Evolutionary conservation across 768 basidiomycete species (phyloP), one percentile per base, ranked within the genome.

Genomic region (Mycena albidolilacea): DNA sequence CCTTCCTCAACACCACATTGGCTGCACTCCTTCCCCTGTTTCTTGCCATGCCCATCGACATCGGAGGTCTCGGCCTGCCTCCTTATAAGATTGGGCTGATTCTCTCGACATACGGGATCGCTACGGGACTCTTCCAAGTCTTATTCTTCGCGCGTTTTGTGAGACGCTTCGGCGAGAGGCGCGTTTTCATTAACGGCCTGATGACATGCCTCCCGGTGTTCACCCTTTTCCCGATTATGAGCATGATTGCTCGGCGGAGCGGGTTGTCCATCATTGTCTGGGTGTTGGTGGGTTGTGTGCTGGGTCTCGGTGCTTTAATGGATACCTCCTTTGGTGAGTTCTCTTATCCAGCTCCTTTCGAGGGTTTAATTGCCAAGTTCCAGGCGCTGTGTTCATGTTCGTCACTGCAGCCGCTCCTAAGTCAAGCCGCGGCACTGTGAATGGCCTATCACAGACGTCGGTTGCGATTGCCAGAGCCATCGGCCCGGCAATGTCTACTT

Each of bases 11-110:
- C 46, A 63, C 21, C 46, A 35, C 23, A 30, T 8, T 64, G 19
- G n/a, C 23, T 62, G 86, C 91, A 12, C 81, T 94, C 15, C 90
- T 91, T 52, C 93, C 94, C 0, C 79, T 94, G 37, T 94, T 93
- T 81, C 85, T 89, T 63, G 89, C 92, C 23, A 94, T 92, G 5
- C 92, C 93, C 17, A 82, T 91, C 69, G 84, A 85, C 23, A 83
- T 90, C 11, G 93, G 93, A 46, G 94, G 94, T 0, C 86, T 94
- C 14, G 93, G 92, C 5, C 82, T 94, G 21, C 81, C 87, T 19
- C 93, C 94, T 4, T 82, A 89, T 4, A 80, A 78, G 14, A 95
- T 95, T 44, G 94, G 94, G 8, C 87, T 87, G 46, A 87, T 93
- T 67, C 84, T 94, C 19, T 88, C 91, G 10, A 67, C 83, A 7